Evolutionary conservation across 257 asterid genomes (phyloP), one percentile per base, ranked within the genome.

Genomic region (Galeopsis tetrahit): DNA sequence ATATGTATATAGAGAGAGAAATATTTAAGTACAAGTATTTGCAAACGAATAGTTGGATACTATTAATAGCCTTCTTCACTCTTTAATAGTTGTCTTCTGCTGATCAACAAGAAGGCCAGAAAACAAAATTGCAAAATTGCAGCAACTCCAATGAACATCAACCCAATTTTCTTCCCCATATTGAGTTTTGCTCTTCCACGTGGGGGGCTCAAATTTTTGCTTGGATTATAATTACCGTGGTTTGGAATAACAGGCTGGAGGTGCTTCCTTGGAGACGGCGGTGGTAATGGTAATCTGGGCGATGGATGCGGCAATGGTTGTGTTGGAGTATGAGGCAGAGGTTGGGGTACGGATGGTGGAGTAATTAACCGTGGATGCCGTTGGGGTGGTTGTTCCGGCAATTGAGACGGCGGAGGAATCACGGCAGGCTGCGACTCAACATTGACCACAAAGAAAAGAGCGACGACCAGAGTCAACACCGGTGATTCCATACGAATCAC

Each of bases 361-460:
- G 85, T 67, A 0, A 77, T 14, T 0, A 75, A 59, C 0, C 85
- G 78, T 2, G 78, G 76, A 0, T 82, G 84, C 0, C 85, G 78
- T 2, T 77, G 76, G 0, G 83, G 84, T 0, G 84, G 75, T 0
- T 82, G 38, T 0, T 69, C 69, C 0, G 28, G 72, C n/a, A 77
- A 66, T 0, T 77, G 76, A 0, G 79, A 13, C 0, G 75, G 63
- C 0, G 73, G 82, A 3, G 72, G 75, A 67, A 40, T 75, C 58
- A 73, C 78, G 80, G 83, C 61, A 58, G 44, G 76, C 56, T 88
- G 92, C 8, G 92, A 82, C 4, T 80, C 83, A 38, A 80, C 96
- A 9, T 75, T 33, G 43, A 68, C 59, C 53, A 74, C 79, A 57
- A 85, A 44, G 36, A 63, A 33, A 58, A 85, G 56, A 15, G 79